Evolutionary conservation across 352 stramenopile genomes (phyloP).

Genomic region (Peronospora farinosa): DNA sequence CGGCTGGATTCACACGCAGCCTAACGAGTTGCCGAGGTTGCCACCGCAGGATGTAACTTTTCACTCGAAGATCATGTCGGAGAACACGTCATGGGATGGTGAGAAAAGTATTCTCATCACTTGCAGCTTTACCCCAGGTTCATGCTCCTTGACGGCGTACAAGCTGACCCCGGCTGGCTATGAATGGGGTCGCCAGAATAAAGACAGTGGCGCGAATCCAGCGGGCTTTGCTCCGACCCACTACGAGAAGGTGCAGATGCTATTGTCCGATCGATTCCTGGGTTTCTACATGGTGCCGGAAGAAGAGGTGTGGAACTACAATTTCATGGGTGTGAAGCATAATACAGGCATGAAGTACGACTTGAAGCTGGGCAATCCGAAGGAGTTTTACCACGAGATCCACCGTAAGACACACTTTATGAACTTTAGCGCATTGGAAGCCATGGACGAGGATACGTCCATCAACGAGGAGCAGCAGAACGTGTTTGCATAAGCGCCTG

Average conservation of each 20-base stretch:
- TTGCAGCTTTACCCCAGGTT: conserved; percentile 98
- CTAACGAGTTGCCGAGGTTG: conserved; percentile 96
- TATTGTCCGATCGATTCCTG: conserved; percentile 98
- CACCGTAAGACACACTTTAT: conserved; percentile 99
- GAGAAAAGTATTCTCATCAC: conserved; percentile 98
- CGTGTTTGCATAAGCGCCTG: conserved; percentile 52
- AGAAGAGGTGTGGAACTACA: conserved; percentile 99
- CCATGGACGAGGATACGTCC: conserved; percentile 83
- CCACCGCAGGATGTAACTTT: conserved; percentile 94
- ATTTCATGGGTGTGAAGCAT: conserved; percentile 99
- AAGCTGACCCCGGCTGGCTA: conserved; percentile 94
- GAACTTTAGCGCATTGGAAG: conserved; percentile 97
- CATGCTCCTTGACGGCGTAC: conserved; percentile 98
- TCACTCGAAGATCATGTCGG: conserved; percentile 95
- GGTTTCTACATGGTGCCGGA: conserved; percentile 99
- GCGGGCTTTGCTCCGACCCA: conserved; percentile 94
- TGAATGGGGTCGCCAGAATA: conserved; percentile 98
- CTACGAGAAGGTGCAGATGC: conserved; percentile 99
- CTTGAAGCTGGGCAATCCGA: conserved; percentile 96
- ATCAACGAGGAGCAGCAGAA: conserved; percentile 91
- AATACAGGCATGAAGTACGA: conserved; percentile 96
- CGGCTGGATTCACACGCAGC: conserved; percentile 99
- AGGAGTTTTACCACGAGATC: conserved; percentile 98
- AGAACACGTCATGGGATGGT: conserved; percentile 95
- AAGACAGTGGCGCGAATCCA: conserved; percentile 91